Base-by-base conservation (phyloP, 78 protist species). In the Chrysochromulina tobinii region DNA sequence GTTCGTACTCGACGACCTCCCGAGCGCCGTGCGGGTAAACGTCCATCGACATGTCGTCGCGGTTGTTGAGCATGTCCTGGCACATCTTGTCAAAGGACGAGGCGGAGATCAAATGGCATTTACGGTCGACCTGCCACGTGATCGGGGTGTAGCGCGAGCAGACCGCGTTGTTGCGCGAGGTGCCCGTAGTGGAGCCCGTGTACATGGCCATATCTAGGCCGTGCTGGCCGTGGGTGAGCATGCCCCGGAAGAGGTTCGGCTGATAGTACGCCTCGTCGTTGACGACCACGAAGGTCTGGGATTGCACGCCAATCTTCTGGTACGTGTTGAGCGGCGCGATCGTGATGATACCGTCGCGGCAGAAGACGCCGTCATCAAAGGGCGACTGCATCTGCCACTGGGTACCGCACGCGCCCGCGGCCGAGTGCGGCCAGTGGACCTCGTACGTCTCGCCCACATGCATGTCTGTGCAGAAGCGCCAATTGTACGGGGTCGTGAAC, bases 91-190 rank as follows among this genome's bases (percentile, higher is more conserved):
- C 75, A 18, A 67, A 67, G 50, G 38, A 20, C 25, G 75, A 67
- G n/a, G 75, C 75, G 27, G 75, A 67, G 25, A 67, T 67, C 9
- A 67, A 18, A 23, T 67, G 75, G 75, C 75, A 67, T 5, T 75
- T 75, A 14, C 83, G 83, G 83, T 75, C 83, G 58, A 75, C 83
- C 83, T 75, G 83, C 83, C 83, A 75, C 23, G 83, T 75, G 83
- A 75, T 75, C 38, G 83, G 83, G 14, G 83, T 17, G 18, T 75
- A 75, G 55, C 83, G 83, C 83, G 83, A 75, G 83, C 83, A 75
- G 38, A 75, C 8, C 38, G 8, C 54, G 55, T 75, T 75, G 55
- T 75, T 53, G 83, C 83, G 83, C 83, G 83, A 48, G 50, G 83
- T 75, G 48, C 83, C 83, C 17, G 83, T 75, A 7, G 83, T 75